Conservation (phyloP, 2,329 filamentous ascomycete genomes). For the Ceratocystiopsis sp. region DNA sequence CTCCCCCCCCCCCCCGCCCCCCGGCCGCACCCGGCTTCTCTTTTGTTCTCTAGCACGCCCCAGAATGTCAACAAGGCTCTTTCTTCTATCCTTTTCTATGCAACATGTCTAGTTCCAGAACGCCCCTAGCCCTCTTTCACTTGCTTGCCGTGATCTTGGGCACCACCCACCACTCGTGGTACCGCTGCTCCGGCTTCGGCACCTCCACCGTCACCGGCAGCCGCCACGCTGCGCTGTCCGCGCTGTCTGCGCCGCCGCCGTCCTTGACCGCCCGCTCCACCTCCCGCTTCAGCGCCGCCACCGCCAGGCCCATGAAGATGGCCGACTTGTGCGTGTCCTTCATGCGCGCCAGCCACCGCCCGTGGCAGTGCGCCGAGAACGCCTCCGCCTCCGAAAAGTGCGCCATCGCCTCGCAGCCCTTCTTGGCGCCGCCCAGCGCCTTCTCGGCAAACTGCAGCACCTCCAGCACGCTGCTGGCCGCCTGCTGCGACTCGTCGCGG, state of each 20-base stretch:
- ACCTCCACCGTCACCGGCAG: constrained; percentile 29
- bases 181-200: constrained; percentile 33
- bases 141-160: constrained; percentile 23
- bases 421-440: constrained; percentile 30
- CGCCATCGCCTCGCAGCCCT: constrained; percentile 37
- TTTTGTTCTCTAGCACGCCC: too few species aligned
- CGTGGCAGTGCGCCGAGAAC: constrained; percentile 30
- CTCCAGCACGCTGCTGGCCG: constrained; percentile 19
- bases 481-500: constrained; percentile 22
- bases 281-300: constrained; percentile 41
- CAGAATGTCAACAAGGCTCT: background rate
- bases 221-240: constrained; percentile 13
- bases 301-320: constrained; percentile 50
- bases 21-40: too few species aligned
- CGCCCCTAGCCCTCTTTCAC: background rate
- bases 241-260: constrained; percentile 9
- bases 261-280: constrained; percentile 19
- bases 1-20: too few species aligned
- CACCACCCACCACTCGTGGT: constrained; percentile 50
- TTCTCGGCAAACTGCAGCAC: constrained; percentile 29
- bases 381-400: constrained; percentile 33
- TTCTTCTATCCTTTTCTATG: background rate
- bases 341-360: constrained; percentile 41
- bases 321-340: constrained; percentile 50
- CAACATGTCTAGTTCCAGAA: too few species aligned